Conservation (phyloP, 495 filamentous ascomycete species). For the Pseudevernia furfuracea region DNA sequence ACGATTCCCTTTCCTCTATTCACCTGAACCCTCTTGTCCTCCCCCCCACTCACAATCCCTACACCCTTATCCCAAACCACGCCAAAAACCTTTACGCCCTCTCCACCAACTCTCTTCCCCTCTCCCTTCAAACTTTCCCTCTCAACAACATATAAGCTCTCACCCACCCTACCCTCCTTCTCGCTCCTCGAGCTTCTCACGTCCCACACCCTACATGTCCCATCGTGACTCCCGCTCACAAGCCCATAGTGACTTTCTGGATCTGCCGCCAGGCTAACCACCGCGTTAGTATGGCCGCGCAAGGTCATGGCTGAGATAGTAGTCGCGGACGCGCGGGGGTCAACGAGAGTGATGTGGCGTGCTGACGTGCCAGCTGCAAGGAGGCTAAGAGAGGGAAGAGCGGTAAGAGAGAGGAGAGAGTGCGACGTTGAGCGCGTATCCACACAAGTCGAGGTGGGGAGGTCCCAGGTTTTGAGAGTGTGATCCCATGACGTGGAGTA, state of each 20-base stretch:
- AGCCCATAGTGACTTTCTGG: constrained; percentile 72
- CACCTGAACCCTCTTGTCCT: constrained; percentile 89
- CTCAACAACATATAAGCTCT: constrained; percentile 73
- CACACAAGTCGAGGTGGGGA: constrained; percentile 64
- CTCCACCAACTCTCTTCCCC: constrained; percentile 52
- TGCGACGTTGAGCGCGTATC: constrained; percentile 76
- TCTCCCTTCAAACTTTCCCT: constrained; percentile 56
- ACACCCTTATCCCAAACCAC: constrained; percentile 77
- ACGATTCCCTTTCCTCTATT: constrained; percentile 48
- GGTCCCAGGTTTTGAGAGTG: constrained; percentile 82
- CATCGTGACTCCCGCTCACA: constrained; percentile 78
- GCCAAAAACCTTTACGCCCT: constrained; percentile 83
- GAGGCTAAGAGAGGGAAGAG: constrained; percentile 58
- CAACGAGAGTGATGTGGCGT: constrained; percentile 82
- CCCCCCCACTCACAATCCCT: constrained; percentile 84
- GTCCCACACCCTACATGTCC: constrained; percentile 89
- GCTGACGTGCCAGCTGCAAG: constrained; percentile 79
- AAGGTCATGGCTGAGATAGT: constrained; percentile 77
- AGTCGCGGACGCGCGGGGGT: constrained; percentile 68
- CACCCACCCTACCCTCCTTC: constrained; percentile 60
- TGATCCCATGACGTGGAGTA: constrained; percentile 89
- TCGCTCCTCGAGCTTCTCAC: constrained; percentile 62
- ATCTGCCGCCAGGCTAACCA: constrained; percentile 59
- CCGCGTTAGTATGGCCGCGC: constrained; percentile 79
- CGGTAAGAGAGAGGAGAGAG: constrained; percentile 65